Evolutionary conservation across 495 filamentous ascomycete species (phyloP).

Genomic region (Oidiodendron maius): DNA sequence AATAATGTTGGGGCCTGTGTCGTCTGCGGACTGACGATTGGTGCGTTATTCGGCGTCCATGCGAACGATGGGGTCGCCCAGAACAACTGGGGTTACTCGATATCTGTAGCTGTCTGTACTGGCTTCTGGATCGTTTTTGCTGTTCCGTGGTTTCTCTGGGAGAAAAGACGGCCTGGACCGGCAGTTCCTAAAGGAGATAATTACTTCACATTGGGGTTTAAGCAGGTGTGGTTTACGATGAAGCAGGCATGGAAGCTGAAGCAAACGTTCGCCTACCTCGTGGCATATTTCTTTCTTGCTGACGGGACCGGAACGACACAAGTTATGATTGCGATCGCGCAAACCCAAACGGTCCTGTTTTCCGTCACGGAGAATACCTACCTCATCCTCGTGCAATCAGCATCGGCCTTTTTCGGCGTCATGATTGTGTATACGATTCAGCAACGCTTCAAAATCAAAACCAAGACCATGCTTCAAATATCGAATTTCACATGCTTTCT

Average conservation of each 20-base stretch:
- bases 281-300: slow-evolving; percentile 19
- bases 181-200: slow-evolving; percentile 16
- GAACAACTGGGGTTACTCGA: slow-evolving; percentile 24
- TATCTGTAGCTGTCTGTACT: slow-evolving; percentile 19
- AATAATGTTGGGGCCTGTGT: slow-evolving; percentile 20
- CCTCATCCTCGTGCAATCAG: slow-evolving; percentile 23
- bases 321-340: slow-evolving; percentile 15
- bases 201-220: slow-evolving; percentile 21
- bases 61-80: slow-evolving; percentile 15
- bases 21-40: slow-evolving; percentile 16
- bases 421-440: slow-evolving; percentile 18
- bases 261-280: slow-evolving; percentile 20
- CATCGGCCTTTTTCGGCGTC: slow-evolving; percentile 8
- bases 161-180: slow-evolving; percentile 21
- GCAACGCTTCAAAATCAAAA: slow-evolving; percentile 11
- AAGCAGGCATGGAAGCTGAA: slow-evolving; percentile 19
- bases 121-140: slow-evolving; percentile 22
- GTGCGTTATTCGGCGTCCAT: slow-evolving; percentile 14
- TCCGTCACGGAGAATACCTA: slow-evolving; percentile 21
- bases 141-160: slow-evolving; percentile 23
- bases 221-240: slow-evolving; percentile 17
- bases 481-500: slow-evolving; percentile 16
- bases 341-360: slow-evolving; percentile 18
- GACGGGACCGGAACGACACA: slow-evolving; percentile 16
- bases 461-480: slow-evolving; percentile 19